Evolutionary conservation across 2,329 filamentous ascomycete species (phyloP).

Genomic region (Aureobasidium sp.): DNA sequence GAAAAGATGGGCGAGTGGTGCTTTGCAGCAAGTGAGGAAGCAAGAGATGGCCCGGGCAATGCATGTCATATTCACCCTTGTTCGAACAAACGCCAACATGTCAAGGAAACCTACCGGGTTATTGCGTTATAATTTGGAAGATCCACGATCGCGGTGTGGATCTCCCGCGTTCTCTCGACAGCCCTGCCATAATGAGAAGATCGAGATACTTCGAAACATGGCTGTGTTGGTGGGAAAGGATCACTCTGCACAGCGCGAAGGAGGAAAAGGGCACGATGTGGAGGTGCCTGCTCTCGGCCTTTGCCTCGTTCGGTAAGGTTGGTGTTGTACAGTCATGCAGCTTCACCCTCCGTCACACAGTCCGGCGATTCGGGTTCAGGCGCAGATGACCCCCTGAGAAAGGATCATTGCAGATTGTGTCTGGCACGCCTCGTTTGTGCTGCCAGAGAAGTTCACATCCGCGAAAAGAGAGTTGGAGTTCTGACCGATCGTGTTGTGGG

Average conservation of each 20-base stretch:
- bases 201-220: conserved; percentile 4
- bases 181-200: not conserved
- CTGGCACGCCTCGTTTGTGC: conserved; percentile 1
- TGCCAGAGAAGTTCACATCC: not conserved
- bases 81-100: not conserved
- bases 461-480: not conserved
- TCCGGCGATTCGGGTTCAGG: conserved; percentile 4
- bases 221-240: not conserved
- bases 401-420: conserved; percentile 7
- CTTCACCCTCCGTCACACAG: conserved; percentile 5
- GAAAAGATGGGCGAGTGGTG: not conserved
- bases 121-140: conserved; percentile 8
- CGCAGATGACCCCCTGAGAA: conserved; percentile 7
- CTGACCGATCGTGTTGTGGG: not conserved
- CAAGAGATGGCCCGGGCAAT: conserved; percentile 7
- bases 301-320: conserved; percentile 10
- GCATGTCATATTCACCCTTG: conserved; percentile 3
- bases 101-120: not conserved
- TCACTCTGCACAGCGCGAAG: not conserved
- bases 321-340: conserved; percentile 12
- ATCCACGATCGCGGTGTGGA: not conserved
- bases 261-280: conserved; percentile 7
- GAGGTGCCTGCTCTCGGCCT: conserved; percentile 1
- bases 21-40: not conserved
- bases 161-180: not conserved